Percentiles rank a stretch among this genome's conserved stretches.
Conservation (phyloP, 176 grass and related monocot species). For the Poa annua region DNA sequence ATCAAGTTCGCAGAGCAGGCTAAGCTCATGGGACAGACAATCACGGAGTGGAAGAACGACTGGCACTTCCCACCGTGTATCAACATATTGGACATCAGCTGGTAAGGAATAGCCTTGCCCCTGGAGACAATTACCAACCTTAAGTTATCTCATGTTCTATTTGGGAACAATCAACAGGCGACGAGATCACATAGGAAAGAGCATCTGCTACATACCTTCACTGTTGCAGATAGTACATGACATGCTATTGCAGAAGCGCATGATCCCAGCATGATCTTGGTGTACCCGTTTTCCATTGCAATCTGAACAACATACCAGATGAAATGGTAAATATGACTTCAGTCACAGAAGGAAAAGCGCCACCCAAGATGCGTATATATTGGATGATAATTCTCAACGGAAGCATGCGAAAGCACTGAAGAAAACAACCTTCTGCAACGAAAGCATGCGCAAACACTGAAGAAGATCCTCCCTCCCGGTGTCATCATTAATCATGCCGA, state of each 20-base stretch:
- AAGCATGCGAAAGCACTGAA: constrained; percentile 36
- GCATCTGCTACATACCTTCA: constrained; percentile 59
- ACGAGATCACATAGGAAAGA: neutral
- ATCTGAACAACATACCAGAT: constrained; percentile 54
- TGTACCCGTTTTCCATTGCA: constrained; percentile 74
- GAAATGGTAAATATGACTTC: constrained; percentile 2
- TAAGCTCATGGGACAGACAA: constrained; percentile 73
- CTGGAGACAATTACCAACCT: constrained; percentile 45
- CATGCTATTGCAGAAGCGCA: constrained; percentile 82
- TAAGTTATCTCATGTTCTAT: neutral
- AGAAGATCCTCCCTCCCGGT: constrained; percentile 89
- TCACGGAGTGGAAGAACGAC: constrained; percentile 82
- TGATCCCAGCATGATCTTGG: constrained; percentile 81
- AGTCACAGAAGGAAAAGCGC: constrained; percentile 6
- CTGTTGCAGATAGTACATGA: constrained; percentile 77
- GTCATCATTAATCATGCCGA: constrained; percentile 62
- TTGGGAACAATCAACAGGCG: constrained; percentile 1
- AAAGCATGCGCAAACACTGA: constrained; percentile 60
- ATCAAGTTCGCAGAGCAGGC: constrained; percentile 69
- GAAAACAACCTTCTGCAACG: constrained; percentile 72
- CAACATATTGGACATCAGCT: constrained; percentile 94
- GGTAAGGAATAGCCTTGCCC: constrained; percentile 94
- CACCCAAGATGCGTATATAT: neutral
- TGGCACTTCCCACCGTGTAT: constrained; percentile 75
- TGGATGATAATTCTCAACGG: constrained; percentile 34